Conservation (phyloP, 2,329 filamentous ascomycete genomes). For the Ceratocystis variospora region DNA sequence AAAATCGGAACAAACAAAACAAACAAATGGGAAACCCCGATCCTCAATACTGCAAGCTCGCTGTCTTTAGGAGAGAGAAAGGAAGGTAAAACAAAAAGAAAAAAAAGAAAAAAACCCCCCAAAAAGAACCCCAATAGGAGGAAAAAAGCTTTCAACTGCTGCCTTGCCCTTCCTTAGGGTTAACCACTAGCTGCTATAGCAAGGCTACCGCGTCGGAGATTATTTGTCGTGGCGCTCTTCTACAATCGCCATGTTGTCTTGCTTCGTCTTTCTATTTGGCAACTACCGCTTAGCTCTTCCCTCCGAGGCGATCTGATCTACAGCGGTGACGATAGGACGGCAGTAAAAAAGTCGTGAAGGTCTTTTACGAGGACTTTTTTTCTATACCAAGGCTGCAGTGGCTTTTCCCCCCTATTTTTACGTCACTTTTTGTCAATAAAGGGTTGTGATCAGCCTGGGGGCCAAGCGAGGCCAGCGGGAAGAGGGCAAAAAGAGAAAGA, state of each 20-base stretch:
- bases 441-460: background rate
- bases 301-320: background rate
- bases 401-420: background rate
- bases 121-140: background rate
- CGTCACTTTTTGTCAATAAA: background rate
- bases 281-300: background rate
- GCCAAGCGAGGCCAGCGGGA: background rate
- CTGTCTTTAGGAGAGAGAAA: background rate
- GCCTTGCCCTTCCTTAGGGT: background rate
- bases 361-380: background rate
- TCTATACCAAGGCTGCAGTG: background rate
- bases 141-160: background rate
- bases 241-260: background rate
- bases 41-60: no score
- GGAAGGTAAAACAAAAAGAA: background rate
- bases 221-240: background rate
- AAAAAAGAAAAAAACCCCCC: conserved; percentile 1
- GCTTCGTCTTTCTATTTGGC: background rate
- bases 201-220: background rate
- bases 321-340: background rate
- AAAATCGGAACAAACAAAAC: no score
- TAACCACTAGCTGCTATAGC: background rate
- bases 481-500: background rate
- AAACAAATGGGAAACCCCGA: no score
- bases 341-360: background rate